A percentile compares a stretch with the other conserved stretches of the same genome.
Conservation (phyloP, 495 filamentous ascomycete genomes). For the Penicillium ucsense region DNA sequence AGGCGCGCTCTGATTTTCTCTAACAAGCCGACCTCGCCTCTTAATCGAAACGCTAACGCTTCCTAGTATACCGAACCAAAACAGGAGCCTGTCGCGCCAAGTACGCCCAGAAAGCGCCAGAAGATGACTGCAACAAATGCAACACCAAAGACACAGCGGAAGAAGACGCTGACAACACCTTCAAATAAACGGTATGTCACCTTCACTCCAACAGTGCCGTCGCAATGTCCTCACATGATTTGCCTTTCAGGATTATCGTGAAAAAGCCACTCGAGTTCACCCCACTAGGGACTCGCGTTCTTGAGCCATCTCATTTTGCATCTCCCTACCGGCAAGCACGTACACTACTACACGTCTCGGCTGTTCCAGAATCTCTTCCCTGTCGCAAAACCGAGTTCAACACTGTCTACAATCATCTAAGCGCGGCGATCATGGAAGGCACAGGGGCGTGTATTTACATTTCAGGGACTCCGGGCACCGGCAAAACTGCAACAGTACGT, state of each 20-base stretch:
- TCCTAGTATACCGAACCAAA: conserved; percentile 30
- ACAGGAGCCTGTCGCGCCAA: conserved; percentile 39
- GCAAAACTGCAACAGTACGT: conserved; percentile 95
- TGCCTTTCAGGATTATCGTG: conserved; percentile 50
- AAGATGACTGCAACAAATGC: conserved; percentile 43
- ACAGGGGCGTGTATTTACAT: conserved; percentile 97
- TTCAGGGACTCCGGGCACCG: conserved; percentile 97
- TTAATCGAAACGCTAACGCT: not conserved
- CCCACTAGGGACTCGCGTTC: conserved; percentile 75
- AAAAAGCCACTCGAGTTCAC: conserved; percentile 95
- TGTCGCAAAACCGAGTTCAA: conserved; percentile 89
- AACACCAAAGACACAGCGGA: conserved; percentile 48
- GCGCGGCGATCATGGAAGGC: conserved; percentile 88
- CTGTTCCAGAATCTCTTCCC: conserved; percentile 79
- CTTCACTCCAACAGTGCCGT: not conserved
- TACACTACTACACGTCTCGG: conserved; percentile 80
- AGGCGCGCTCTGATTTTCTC: conserved; percentile 7
- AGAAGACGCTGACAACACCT: conserved; percentile 54
- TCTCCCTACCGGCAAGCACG: conserved; percentile 88
- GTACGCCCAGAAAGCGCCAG: conserved; percentile 51
- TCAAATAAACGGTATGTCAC: conserved; percentile 50
- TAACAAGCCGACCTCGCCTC: not conserved
- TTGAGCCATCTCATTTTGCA: conserved; percentile 67
- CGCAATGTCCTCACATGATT: not conserved
- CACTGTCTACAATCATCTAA: conserved; percentile 85